A percentile compares a stretch with the other conserved stretches of the same genome.
Evolutionary conservation across 768 basidiomycete genomes (phyloP).

Genomic region (Pisolithus albus): DNA sequence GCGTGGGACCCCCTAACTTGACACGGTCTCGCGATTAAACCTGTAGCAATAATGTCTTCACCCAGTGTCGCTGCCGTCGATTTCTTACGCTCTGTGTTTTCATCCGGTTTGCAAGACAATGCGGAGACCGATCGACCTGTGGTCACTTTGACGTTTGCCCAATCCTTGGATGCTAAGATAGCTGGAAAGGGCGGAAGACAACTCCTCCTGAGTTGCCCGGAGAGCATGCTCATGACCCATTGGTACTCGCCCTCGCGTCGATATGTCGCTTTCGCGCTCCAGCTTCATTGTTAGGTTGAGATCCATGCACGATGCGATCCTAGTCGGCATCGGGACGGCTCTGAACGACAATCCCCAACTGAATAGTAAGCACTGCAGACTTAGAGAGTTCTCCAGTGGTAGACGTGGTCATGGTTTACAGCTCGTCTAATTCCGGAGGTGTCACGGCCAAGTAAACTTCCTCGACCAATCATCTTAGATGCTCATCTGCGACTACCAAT

Average conservation of each 20-base stretch:
- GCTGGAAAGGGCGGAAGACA: slow-evolving; percentile 68
- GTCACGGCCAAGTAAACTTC: slow-evolving; percentile 40
- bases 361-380: slow-evolving; percentile 53
- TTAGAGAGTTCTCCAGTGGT: background rate
- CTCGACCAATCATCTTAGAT: slow-evolving; percentile 83
- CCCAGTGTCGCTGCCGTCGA: slow-evolving; percentile 9
- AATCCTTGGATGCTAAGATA: slow-evolving; percentile 84
- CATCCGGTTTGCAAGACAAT: slow-evolving; percentile 9
- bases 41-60: background rate
- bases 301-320: slow-evolving; percentile 85
- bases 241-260: slow-evolving; percentile 41
- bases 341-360: slow-evolving; percentile 91
- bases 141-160: slow-evolving; percentile 81
- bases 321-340: slow-evolving; percentile 86
- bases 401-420: slow-evolving; percentile 18
- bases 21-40: too few relatives aligned
- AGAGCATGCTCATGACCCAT: slow-evolving; percentile 93
- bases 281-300: slow-evolving; percentile 58
- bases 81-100: slow-evolving; percentile 25
- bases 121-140: slow-evolving; percentile 36
- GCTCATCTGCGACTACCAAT: slow-evolving; percentile 57
- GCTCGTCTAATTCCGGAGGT: slow-evolving; percentile 49
- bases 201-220: slow-evolving; percentile 74
- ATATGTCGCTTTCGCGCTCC: background rate
- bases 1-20: too few relatives aligned